Evolutionary conservation across 169 alveolate genomes (phyloP), one percentile per base, ranked within the genome.

Genomic region (Plasmodium gonderi): DNA sequence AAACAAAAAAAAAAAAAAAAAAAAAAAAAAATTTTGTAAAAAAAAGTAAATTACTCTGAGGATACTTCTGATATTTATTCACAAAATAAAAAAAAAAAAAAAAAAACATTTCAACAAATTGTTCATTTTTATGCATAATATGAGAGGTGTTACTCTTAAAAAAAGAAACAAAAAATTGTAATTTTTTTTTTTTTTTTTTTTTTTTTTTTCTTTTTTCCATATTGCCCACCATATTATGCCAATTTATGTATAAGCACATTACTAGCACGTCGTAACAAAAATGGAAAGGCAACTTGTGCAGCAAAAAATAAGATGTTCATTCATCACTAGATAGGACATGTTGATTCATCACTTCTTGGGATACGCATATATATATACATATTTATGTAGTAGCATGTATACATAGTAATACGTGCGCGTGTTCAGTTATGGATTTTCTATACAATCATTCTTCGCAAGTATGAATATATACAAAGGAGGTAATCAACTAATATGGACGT

Each of bases 401-500:
- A 26, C 72, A 54, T 20, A 54, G n/a, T n/a, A 44, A 7, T 44
- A 44, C 6, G 54, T 44, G 54, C 54, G 11, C 54, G 54, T 44
- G 54, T 44, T 7, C 54, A 44, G n/a, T n/a, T n/a, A n/a, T n/a
- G n/a, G n/a, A n/a, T n/a, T n/a, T n/a, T n/a, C n/a, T 33, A 5
- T 33, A 76, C 54, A 76, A 45, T 31, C 65, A 36, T 76, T 17
- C 64, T 17, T 40, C 20, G 29, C 45, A 44, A 72, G 75, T 51
- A 69, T 82, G 75, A 82, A 49, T 82, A 40, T 47, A 44, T 45
- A 29, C 31, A 69, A 68, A 49, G 54, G 23, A 54, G 79, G 72
- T 12, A 64, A 42, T 11, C 40, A 17, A 29, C 44, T 64, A 80
- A 65, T 64, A 8, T 45, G 45, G 51, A 60, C n/a, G n/a, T n/a